A percentile compares a stretch with the other conserved stretches of the same genome.
Conservation (phyloP, 257 asterid species). For the Haberlea rhodopensis region DNA sequence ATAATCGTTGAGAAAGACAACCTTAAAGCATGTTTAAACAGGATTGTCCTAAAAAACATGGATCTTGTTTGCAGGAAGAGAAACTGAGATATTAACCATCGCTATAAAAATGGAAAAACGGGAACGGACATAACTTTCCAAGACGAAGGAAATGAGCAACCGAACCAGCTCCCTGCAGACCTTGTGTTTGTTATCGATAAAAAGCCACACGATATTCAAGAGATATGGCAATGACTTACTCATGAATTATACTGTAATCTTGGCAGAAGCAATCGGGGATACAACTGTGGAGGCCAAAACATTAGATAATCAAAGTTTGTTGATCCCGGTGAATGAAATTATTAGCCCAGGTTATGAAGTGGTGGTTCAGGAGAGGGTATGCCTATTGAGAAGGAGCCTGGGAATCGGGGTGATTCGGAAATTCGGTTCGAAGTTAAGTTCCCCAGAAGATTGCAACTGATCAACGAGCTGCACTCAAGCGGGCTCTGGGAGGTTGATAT, state of each 20-base stretch:
- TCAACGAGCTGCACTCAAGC: constrained; percentile 54
- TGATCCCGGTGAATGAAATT: constrained; percentile 46
- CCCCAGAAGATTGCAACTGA: constrained; percentile 59
- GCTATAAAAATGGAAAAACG: constrained; percentile 81
- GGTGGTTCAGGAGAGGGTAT: constrained; percentile 62
- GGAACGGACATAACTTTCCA: constrained; percentile 87
- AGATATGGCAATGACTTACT: constrained; percentile 75
- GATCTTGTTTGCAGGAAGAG: constrained; percentile 39
- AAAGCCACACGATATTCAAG: constrained; percentile 67
- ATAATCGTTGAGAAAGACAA: background rate
- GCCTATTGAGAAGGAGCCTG: constrained; percentile 67
- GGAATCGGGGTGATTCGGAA: constrained; percentile 63
- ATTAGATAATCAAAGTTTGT: constrained; percentile 49
- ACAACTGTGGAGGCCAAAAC: constrained; percentile 41
- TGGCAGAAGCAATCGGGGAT: constrained; percentile 77
- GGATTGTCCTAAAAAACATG: background rate
- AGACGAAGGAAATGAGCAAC: constrained; percentile 87
- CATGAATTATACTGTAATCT: constrained; percentile 33
- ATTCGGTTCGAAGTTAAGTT: constrained; percentile 64
- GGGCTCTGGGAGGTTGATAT: constrained; percentile 47
- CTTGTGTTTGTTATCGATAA: constrained; percentile 80
- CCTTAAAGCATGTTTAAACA: background rate
- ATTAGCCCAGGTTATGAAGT: constrained; percentile 54
- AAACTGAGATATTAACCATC: constrained; percentile 60
- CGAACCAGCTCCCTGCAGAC: constrained; percentile 75